These are phyloP conservation scores for Haematococcus sp. DNA, from an alignment of 139 green algal genomes.

Conservation along the genomic window DNA sequence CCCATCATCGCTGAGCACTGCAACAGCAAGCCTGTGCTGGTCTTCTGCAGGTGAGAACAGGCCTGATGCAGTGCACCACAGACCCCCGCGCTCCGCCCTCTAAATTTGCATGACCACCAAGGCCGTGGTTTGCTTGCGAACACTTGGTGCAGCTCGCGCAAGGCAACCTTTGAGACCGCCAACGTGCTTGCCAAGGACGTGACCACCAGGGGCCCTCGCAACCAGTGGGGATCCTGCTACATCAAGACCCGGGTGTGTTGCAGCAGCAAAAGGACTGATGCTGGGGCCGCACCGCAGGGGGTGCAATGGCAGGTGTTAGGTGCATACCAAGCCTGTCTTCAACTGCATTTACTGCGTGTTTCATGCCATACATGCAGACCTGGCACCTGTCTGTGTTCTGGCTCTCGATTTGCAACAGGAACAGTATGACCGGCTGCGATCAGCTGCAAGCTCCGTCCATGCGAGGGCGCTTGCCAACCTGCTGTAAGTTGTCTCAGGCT, in stretches of 20 bases:
- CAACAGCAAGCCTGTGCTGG: conserved; percentile 71
- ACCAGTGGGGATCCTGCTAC: not conserved
- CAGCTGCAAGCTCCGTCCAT: no score
- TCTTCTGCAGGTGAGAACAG: conserved; percentile 93
- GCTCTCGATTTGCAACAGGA: not conserved
- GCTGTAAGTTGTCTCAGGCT: no score
- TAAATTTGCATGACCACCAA: no score
- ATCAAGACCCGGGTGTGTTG: conserved; percentile 6
- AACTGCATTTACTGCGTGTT: no score
- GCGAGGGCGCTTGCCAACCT: no score
- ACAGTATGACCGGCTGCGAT: not conserved
- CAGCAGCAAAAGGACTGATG: not conserved
- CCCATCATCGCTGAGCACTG: conserved; percentile 70
- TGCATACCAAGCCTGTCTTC: no score
- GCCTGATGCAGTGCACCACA: conserved; percentile 2
- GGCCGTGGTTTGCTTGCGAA: conserved; percentile 1
- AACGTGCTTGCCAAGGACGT: conserved; percentile 46
- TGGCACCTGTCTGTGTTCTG: not conserved
- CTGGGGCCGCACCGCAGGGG: not conserved
- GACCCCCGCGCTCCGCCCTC: no score
- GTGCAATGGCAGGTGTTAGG: not conserved
- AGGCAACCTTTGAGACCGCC: conserved; percentile 75
- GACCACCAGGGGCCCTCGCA: not conserved
- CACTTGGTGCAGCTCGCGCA: conserved; percentile 61
- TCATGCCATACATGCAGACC: no score